Evolutionary conservation across 2,329 filamentous ascomycete species (phyloP).

Genomic region (Furcasterigmium furcatum): DNA sequence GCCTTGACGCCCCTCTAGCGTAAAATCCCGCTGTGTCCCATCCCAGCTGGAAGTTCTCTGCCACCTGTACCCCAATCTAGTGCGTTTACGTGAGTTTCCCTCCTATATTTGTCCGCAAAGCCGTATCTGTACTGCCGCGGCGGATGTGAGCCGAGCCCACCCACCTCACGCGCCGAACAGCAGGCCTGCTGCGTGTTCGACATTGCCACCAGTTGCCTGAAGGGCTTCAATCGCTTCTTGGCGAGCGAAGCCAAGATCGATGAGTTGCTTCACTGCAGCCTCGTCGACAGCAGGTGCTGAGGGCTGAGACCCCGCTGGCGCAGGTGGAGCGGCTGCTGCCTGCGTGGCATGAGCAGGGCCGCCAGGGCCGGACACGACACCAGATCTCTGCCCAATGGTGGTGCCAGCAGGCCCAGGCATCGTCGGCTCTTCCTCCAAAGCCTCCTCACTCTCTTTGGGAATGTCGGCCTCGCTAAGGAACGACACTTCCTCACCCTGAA

Average conservation of each 20-base stretch:
- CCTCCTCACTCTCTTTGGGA: conserved; percentile 76
- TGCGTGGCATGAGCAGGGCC: conserved; percentile 13
- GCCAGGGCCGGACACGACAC: conserved; percentile 63
- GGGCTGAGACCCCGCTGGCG: conserved; percentile 20
- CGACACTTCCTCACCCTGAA: conserved; percentile 82
- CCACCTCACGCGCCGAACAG: conserved; percentile 55
- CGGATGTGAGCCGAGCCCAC: too few relatives aligned
- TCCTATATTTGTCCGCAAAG: not conserved
- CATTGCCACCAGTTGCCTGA: conserved; percentile 78
- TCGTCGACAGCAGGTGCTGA: conserved; percentile 43
- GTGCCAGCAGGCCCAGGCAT: conserved; percentile 86
- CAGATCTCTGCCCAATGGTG: conserved; percentile 78
- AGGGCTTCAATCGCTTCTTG: conserved; percentile 77
- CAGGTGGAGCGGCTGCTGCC: conserved; percentile 19
- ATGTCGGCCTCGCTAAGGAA: conserved; percentile 94
- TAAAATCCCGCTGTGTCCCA: not conserved
- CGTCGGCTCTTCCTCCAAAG: conserved; percentile 74
- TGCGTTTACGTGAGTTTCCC: not conserved
- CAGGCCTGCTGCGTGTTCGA: conserved; percentile 83
- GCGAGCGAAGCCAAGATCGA: conserved; percentile 73
- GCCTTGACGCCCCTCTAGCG: not conserved
- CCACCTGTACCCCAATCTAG: not conserved
- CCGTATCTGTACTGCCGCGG: not conserved
- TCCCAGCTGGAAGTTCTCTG: not conserved
- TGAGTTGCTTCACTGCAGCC: conserved; percentile 71